phyloP scores from a whole-genome alignment of 108 stramenopile genomes.

The Parietichytrium sp. region DNA sequence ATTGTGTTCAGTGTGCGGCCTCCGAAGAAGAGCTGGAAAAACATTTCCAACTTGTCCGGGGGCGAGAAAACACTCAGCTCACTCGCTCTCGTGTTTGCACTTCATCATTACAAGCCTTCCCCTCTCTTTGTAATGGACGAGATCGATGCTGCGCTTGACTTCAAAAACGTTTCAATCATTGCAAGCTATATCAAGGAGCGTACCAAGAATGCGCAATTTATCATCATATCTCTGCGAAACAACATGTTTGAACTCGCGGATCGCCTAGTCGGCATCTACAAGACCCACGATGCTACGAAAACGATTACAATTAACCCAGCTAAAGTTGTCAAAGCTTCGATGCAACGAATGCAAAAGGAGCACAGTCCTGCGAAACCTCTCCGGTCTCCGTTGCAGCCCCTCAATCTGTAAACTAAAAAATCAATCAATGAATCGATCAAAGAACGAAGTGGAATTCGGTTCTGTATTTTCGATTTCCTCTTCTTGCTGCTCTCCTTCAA shows the following conservation, averaged over 20 bases:
- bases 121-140: conserved; percentile 99
- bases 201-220: conserved; percentile 95
- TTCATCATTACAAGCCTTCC: conserved; percentile 99
- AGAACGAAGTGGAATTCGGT: too few species aligned
- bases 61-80: conserved; percentile 98
- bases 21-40: conserved; percentile 98
- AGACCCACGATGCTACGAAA: conserved; percentile 92
- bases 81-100: conserved; percentile 96
- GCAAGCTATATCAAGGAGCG: conserved; percentile 99
- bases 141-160: conserved; percentile 98
- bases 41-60: conserved; percentile 93
- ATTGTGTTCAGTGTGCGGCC: conserved; percentile 96
- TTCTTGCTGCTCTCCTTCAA: too few species aligned
- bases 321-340: neutral
- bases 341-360: too few species aligned
- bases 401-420: too few species aligned
- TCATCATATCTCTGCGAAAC: conserved; percentile 96
- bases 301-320: conserved; percentile 89
- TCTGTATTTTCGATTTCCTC: too few species aligned
- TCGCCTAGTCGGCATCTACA: conserved; percentile 96
- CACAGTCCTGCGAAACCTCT: too few species aligned
- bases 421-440: too few species aligned
- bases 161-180: conserved; percentile 98
- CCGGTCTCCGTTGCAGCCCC: too few species aligned
- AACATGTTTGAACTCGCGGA: conserved; percentile 99